A percentile compares a stretch with the other conserved stretches of the same genome.
phyloP scores from a whole-genome alignment of 805 yeast species.

The Metschnikowia rubicola region DNA sequence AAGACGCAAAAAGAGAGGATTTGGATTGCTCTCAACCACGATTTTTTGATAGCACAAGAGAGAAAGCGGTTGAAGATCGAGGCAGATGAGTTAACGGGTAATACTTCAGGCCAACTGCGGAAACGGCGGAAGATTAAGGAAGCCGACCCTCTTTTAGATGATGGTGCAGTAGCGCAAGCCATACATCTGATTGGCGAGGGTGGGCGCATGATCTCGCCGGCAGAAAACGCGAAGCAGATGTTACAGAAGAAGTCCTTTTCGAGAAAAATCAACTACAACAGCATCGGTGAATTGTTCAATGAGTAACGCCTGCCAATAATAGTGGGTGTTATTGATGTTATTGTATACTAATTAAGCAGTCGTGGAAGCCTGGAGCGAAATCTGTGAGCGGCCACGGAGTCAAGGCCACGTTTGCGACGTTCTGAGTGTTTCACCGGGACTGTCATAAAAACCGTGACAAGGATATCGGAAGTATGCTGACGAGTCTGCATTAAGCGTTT shows the following conservation, averaged over 20 bases:
- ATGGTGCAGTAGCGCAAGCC: slow-evolving; percentile 30
- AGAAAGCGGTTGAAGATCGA: slow-evolving; percentile 76
- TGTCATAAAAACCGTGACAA: too few species aligned
- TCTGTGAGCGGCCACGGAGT: too few species aligned
- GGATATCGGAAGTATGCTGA: too few species aligned
- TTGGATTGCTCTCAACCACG: slow-evolving; percentile 90
- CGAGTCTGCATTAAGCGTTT: too few species aligned
- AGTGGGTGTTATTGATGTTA: too few species aligned
- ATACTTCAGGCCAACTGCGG: slow-evolving; percentile 43
- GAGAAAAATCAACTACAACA: slow-evolving; percentile 85
- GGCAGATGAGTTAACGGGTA: slow-evolving; percentile 85
- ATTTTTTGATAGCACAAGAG: slow-evolving; percentile 81
- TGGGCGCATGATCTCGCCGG: slow-evolving; percentile 53
- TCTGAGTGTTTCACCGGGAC: too few species aligned
- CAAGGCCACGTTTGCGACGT: too few species aligned
- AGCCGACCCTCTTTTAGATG: slow-evolving; percentile 23
- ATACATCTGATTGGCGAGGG: slow-evolving; percentile 41
- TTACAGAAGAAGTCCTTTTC: slow-evolving; percentile 73
- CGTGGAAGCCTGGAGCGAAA: too few species aligned
- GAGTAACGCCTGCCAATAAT: not conserved
- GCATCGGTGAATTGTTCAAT: slow-evolving; percentile 54
- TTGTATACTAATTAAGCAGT: too few species aligned
- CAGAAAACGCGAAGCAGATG: slow-evolving; percentile 77
- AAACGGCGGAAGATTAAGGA: slow-evolving; percentile 34
- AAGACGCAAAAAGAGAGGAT: slow-evolving; percentile 70